These are phyloP conservation scores for Neurospora africana DNA, from an alignment of 495 filamentous ascomycete genomes.

Conservation along the genomic window DNA sequence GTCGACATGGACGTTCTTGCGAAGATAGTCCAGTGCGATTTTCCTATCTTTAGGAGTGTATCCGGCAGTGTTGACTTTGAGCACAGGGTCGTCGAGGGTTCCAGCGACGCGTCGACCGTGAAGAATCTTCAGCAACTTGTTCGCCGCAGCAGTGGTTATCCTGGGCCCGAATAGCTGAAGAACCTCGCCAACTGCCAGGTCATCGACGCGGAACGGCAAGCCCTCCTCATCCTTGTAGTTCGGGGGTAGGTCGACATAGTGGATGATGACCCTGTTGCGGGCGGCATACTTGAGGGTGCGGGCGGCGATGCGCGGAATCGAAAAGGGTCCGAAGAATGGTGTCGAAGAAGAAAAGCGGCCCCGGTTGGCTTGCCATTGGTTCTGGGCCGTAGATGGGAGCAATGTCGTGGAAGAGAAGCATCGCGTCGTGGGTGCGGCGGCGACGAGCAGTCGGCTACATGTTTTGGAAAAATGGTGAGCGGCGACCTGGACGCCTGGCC, in stretches of 20 bases:
- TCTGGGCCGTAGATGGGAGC: neutral
- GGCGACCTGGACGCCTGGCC: slow-evolving; percentile 18
- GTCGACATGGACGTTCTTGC: slow-evolving; percentile 57
- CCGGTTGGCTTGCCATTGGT: neutral
- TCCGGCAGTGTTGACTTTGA: slow-evolving; percentile 18
- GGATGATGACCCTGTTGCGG: slow-evolving; percentile 15
- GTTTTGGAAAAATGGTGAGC: slow-evolving; percentile 13
- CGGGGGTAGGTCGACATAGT: slow-evolving; percentile 37
- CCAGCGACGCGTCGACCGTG: slow-evolving; percentile 68
- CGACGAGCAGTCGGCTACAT: neutral
- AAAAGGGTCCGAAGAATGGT: neutral
- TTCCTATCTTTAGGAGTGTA: slow-evolving; percentile 26
- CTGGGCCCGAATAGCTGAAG: slow-evolving; percentile 50
- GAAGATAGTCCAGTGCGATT: slow-evolving; percentile 56
- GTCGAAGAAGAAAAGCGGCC: neutral
- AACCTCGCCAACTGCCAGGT: slow-evolving; percentile 46
- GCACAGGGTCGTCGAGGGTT: slow-evolving; percentile 50
- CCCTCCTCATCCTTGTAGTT: slow-evolving; percentile 36
- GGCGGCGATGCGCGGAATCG: slow-evolving; percentile 11
- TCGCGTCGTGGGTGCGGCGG: slow-evolving; percentile 5
- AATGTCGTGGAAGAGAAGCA: slow-evolving; percentile 9
- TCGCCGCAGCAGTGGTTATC: slow-evolving; percentile 43
- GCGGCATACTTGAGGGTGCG: slow-evolving; percentile 14
- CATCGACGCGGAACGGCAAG: slow-evolving; percentile 33
- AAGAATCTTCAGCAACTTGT: slow-evolving; percentile 54